Evolutionary conservation across 176 grass and related monocot species (phyloP), one percentile per base, ranked within the genome.

Genomic region (Triticum monococcum): DNA sequence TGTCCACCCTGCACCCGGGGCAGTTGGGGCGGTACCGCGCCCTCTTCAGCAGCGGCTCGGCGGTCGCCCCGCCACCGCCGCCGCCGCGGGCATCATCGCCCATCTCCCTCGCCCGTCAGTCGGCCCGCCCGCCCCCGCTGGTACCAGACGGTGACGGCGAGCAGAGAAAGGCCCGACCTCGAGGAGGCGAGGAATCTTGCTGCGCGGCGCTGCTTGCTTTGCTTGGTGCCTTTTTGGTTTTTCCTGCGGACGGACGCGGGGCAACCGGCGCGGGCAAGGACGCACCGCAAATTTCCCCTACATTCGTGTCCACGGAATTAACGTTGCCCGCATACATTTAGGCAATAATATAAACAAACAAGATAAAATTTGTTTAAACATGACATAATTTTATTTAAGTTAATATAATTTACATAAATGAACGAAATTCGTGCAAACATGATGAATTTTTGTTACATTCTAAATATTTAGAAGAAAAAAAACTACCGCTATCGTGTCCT

Each of bases 1-100:
- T 82, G 11, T 89, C 87, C 52, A 87, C 52, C 77, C 74, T 62
- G 87, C 91, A 92, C 3, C 88, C 91, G 3, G 88, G 87, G 71
- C 91, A 92, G 38, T 32, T 41, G 24, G 85, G 84, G 25, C 64
- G 68, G 88, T 82, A 90, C 28, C 7, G 56, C 63, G 22, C 37
- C 64, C 48, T 77, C 63, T 72, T 87, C 81, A 24, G 4, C 67
- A 87, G 64, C 61, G 87, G 69, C 84, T 62, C 64, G 9, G 40
- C 37, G 31, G 37, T 72, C 54, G 36, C 35, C 3, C 17, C 60
- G 10, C 33, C 31, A 31, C 81, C 30, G 18, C 32, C 62, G 13
- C 5, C 59, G 60, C 35, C 35, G 43, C 18, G 22, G 45, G 24
- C 5, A 78, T 59, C 52, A 35, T 79, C 52, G 32, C 71, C 48